These are phyloP conservation scores for Anisodus acutangulus DNA, from an alignment of 257 asterid genomes.

Conservation along the genomic window DNA sequence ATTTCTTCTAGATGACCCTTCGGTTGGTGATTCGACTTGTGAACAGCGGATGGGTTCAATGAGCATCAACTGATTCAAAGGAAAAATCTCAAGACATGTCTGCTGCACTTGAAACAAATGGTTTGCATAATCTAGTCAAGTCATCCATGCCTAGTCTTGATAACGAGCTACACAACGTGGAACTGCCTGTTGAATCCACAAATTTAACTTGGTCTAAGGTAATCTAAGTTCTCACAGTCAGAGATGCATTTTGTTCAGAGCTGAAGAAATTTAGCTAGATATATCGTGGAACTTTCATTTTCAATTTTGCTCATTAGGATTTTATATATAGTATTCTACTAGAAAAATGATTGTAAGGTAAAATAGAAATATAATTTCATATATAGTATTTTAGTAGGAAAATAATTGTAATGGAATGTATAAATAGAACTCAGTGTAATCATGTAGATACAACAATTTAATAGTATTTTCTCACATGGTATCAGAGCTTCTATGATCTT, in stretches of 20 bases:
- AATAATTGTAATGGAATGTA: too few relatives aligned
- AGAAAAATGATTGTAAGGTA: too few relatives aligned
- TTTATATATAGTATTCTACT: too few relatives aligned
- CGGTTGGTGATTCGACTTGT: conserved; percentile 50
- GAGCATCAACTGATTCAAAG: conserved; percentile 51
- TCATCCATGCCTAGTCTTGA: conserved; percentile 38
- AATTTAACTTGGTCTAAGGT: conserved; percentile 60
- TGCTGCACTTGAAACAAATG: conserved; percentile 35
- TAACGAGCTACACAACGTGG: conserved; percentile 40
- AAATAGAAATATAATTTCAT: too few relatives aligned
- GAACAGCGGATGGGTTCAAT: conserved; percentile 65
- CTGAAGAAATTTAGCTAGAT: background rate
- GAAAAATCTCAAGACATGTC: conserved; percentile 40
- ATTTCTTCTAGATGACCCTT: conserved; percentile 56
- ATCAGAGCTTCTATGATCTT: too few relatives aligned
- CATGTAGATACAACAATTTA: too few relatives aligned
- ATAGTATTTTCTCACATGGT: too few relatives aligned
- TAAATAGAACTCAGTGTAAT: too few relatives aligned
- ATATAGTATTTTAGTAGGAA: too few relatives aligned
- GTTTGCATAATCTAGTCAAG: conserved; percentile 41
- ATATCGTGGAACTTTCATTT: background rate
- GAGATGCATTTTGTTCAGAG: background rate
- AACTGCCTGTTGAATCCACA: conserved; percentile 48
- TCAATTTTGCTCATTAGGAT: background rate
- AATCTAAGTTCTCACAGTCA: background rate